Percentiles rank a stretch among this genome's conserved stretches.
Conservation (phyloP, 768 basidiomycete genomes). For the Boletus tomentosulus region DNA sequence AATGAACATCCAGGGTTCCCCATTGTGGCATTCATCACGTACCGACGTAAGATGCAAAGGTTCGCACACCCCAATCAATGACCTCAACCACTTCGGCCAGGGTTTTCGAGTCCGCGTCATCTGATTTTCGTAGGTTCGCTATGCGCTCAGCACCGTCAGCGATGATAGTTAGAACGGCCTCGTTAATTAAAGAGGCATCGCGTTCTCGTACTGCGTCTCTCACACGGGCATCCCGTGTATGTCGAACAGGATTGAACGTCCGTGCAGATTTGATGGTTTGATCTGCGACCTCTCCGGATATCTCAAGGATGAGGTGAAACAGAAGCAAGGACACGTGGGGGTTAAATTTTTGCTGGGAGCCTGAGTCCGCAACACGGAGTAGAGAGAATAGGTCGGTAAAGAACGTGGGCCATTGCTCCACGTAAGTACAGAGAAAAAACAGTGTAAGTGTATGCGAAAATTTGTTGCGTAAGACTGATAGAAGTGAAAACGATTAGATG, state of each 20-base stretch:
- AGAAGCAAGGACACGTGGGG: constrained; percentile 83
- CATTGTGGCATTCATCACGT: constrained; percentile 32
- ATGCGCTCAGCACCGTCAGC: constrained; percentile 64
- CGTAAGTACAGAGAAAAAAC: constrained; percentile 85
- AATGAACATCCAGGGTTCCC: neutral
- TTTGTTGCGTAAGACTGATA: constrained; percentile 86
- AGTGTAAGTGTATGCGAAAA: constrained; percentile 87
- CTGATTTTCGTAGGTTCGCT: constrained; percentile 45
- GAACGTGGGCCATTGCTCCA: constrained; percentile 82
- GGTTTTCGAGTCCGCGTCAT: constrained; percentile 43
- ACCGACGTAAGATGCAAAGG: constrained; percentile 94
- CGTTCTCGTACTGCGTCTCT: constrained; percentile 87
- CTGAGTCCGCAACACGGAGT: constrained; percentile 57
- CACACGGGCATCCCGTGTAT: constrained; percentile 77
- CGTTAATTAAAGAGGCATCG: constrained; percentile 83
- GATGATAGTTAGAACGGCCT: constrained; percentile 81
- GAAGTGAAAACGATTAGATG: constrained; percentile 10
- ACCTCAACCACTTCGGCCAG: constrained; percentile 65
- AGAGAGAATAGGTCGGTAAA: constrained; percentile 74
- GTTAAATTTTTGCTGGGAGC: constrained; percentile 62
- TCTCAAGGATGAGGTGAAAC: constrained; percentile 89
- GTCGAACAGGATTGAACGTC: constrained; percentile 61
- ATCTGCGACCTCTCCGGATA: constrained; percentile 96
- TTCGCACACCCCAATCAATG: constrained; percentile 89
- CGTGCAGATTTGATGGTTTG: constrained; percentile 88